These are phyloP conservation scores for Phyllosticta citrichinensis DNA, from an alignment of 2,329 filamentous ascomycete genomes.

Conservation along the genomic window DNA sequence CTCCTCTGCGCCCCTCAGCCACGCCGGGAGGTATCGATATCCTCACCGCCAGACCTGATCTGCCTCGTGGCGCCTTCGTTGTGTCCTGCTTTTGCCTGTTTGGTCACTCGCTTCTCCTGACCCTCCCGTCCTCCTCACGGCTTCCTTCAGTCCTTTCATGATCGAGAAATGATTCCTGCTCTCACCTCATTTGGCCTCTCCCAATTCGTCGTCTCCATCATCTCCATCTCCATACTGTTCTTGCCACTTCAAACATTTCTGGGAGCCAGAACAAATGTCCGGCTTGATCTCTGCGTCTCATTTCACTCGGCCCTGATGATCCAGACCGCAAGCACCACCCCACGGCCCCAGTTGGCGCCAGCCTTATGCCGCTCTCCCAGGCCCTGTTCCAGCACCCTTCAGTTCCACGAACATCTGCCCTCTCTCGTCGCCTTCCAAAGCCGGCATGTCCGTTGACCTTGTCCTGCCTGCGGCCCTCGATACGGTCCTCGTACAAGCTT, in stretches of 20 bases:
- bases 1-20: background rate
- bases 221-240: background rate
- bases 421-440: background rate
- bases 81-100: background rate
- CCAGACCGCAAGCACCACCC: background rate
- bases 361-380: background rate
- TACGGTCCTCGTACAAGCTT: background rate
- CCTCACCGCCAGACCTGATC: background rate
- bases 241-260: background rate
- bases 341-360: background rate
- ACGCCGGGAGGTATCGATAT: background rate
- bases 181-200: background rate
- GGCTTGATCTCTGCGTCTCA: slow-evolving; percentile 9
- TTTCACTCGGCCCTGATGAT: slow-evolving; percentile 6
- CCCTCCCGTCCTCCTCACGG: background rate
- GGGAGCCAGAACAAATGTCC: slow-evolving; percentile 5
- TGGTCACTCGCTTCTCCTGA: background rate
- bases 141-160: background rate
- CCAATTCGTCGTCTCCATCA: background rate
- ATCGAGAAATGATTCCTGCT: background rate
- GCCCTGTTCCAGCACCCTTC: background rate
- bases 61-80: too few relatives aligned
- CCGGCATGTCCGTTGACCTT: background rate
- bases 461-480: background rate
- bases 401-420: background rate